Percentiles rank a stretch among this genome's conserved stretches.
These are phyloP conservation scores for Micractinium conductrix DNA, from an alignment of 139 green algal genomes.

Conservation along the genomic window DNA sequence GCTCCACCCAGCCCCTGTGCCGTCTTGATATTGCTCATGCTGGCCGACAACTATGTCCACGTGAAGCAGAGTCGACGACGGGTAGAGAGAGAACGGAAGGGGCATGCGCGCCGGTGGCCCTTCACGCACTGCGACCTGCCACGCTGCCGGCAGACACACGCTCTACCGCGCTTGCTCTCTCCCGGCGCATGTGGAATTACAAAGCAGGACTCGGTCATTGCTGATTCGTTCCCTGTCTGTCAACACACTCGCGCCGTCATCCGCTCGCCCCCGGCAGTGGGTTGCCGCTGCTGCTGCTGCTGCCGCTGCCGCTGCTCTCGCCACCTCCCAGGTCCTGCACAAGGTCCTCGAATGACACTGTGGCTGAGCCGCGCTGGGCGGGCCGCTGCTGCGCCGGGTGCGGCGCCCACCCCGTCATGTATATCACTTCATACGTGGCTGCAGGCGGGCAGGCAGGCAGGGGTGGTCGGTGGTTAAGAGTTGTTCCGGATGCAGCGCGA, in stretches of 20 bases:
- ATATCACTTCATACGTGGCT: conserved; percentile 75
- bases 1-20: conserved; percentile 27
- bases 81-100: too few species aligned
- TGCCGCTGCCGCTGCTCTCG: not conserved
- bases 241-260: too few species aligned
- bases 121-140: not conserved
- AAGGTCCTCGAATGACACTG: conserved; percentile 72
- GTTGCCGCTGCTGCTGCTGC: not conserved
- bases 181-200: too few species aligned
- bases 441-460: conserved; percentile 1
- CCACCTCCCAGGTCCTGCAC: not conserved
- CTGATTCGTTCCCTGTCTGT: too few species aligned
- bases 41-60: too few species aligned
- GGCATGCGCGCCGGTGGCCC: too few species aligned
- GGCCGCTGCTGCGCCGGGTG: conserved; percentile 64
- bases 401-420: conserved; percentile 88
- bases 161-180: too few species aligned
- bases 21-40: conserved; percentile 17
- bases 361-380: conserved; percentile 71
- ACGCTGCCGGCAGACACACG: too few species aligned
- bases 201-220: too few species aligned
- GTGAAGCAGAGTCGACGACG: too few species aligned
- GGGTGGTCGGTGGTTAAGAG: not conserved
- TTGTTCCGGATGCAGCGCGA: not conserved
- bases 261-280: not conserved